A percentile compares a stretch with the other conserved stretches of the same genome.
These are phyloP conservation scores for Cladosporium oxysporum DNA, from an alignment of 2,329 filamentous ascomycete species.

Conservation along the genomic window DNA sequence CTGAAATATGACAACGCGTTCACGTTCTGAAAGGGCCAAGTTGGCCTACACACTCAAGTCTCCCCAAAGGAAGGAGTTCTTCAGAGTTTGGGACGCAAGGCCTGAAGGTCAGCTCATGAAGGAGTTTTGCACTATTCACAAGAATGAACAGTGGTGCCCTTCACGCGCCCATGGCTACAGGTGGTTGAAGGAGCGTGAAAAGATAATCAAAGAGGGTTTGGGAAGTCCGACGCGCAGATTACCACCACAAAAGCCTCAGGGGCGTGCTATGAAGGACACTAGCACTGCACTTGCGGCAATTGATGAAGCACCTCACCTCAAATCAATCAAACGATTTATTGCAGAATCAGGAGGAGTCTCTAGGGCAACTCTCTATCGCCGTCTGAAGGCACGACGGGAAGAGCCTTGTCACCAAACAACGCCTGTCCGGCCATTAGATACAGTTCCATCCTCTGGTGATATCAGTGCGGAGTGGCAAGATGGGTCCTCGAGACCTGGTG, in stretches of 20 bases:
- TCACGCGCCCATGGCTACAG: background rate
- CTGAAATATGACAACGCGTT: background rate
- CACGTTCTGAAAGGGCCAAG: background rate
- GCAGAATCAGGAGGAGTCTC: background rate
- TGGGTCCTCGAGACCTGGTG: background rate
- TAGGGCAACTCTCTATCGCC: background rate
- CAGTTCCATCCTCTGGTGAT: background rate
- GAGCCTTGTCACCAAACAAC: background rate
- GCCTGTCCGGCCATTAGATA: background rate
- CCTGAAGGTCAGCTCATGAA: background rate
- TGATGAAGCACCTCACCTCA: background rate
- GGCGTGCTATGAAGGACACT: background rate
- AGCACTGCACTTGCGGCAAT: background rate
- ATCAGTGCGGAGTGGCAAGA: background rate
- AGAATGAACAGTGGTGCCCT: background rate
- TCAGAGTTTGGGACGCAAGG: background rate
- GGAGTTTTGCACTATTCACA: background rate
- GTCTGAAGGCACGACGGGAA: background rate
- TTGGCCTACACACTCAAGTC: background rate
- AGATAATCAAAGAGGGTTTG: slow-evolving; percentile 4
- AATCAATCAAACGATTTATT: background rate
- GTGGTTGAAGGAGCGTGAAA: background rate
- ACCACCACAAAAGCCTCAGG: background rate
- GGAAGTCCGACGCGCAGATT: background rate
- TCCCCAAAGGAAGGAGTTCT: background rate